Conservation (phyloP, 495 filamentous ascomycete species). For the Recurvomyces mirabilis region DNA sequence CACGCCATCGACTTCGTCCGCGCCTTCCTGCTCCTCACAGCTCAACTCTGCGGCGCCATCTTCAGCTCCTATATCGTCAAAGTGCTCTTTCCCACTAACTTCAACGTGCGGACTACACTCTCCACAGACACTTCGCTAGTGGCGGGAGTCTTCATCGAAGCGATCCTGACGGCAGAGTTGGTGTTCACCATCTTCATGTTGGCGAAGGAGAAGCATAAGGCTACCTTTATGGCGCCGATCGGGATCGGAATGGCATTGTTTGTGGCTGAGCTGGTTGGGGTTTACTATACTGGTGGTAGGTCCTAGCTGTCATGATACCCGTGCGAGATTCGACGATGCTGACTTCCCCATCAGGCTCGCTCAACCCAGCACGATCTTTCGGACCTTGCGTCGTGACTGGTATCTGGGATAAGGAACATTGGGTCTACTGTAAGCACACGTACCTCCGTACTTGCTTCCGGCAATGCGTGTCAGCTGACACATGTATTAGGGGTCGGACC, state of each 20-base stretch:
- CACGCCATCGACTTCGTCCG: slow-evolving; percentile 13
- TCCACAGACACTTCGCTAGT: slow-evolving; percentile 12
- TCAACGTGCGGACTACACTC: slow-evolving; percentile 22
- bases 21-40: slow-evolving; percentile 12
- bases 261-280: slow-evolving; percentile 19
- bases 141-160: slow-evolving; percentile 22
- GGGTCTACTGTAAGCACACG: slow-evolving; percentile 22
- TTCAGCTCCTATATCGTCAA: slow-evolving; percentile 16
- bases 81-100: slow-evolving; percentile 15
- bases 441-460: neutral
- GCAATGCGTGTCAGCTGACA: neutral
- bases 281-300: slow-evolving; percentile 20
- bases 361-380: slow-evolving; percentile 24
- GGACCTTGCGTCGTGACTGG: slow-evolving; percentile 19
- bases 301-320: slow-evolving; percentile 8
- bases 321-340: slow-evolving; percentile 9
- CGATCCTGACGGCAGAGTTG: slow-evolving; percentile 22
- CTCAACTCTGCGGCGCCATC: slow-evolving; percentile 21
- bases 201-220: slow-evolving; percentile 24
- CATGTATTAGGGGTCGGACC: slow-evolving; percentile 42
- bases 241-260: slow-evolving; percentile 24
- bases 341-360: slow-evolving; percentile 9
- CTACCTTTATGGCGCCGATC: slow-evolving; percentile 22
- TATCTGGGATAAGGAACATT: slow-evolving; percentile 17
- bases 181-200: slow-evolving; percentile 28